Evolutionary conservation across 345 rosid genomes (phyloP).

Genomic region (Hibiscus mutabilis): DNA sequence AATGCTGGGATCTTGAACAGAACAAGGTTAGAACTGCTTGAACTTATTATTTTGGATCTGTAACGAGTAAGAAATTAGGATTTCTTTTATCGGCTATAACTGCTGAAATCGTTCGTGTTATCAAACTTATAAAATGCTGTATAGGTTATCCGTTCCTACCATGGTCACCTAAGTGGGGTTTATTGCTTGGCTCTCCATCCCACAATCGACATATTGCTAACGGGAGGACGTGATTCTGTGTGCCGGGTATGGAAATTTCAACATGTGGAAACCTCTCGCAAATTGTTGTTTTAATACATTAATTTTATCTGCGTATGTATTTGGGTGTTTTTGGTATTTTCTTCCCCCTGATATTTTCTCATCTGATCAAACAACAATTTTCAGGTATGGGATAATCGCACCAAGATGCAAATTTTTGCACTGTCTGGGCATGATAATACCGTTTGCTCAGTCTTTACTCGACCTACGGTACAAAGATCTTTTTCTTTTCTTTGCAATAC

Average conservation of each 20-base stretch:
- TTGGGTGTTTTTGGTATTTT: not conserved
- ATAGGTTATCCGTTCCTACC: constrained; percentile 92
- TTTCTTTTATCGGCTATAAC: not conserved
- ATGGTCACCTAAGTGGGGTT: constrained; percentile 98
- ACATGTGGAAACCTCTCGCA: not conserved
- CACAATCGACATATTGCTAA: constrained; percentile 78
- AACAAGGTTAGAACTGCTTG: constrained; percentile 57
- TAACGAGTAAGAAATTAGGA: not conserved
- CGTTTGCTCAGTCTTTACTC: constrained; percentile 91
- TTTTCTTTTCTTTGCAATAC: not conserved
- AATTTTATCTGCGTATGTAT: not conserved
- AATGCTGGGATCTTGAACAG: constrained; percentile 99
- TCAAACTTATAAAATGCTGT: constrained; percentile 14
- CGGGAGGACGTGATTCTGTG: constrained; percentile 99
- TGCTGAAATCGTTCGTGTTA: not conserved
- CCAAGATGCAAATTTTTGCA: constrained; percentile 95
- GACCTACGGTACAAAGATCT: constrained; percentile 63
- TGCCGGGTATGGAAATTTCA: constrained; percentile 60
- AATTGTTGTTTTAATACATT: not conserved
- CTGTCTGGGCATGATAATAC: constrained; percentile 93
- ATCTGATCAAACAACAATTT: constrained; percentile 7
- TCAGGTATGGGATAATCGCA: constrained; percentile 98
- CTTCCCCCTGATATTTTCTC: constrained; percentile 9
- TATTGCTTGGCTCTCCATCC: constrained; percentile 99
- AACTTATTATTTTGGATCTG: not conserved